Evolutionary conservation across 768 basidiomycete genomes (phyloP), one percentile per base, ranked within the genome.

Genomic region (Naganishia vaughanmartiniae): DNA sequence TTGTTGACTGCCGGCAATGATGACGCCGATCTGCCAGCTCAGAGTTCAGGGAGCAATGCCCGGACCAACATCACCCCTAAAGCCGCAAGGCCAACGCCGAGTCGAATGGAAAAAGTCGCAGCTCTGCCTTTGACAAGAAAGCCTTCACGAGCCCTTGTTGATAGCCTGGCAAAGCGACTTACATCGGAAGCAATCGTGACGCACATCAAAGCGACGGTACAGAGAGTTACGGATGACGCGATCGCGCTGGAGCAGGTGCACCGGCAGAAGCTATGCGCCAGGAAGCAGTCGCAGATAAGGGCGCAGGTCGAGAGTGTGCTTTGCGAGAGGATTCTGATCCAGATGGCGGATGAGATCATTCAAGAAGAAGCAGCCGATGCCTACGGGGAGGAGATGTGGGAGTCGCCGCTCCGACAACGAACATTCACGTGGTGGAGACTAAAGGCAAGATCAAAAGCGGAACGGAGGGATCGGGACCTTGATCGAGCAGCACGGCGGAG

Each of bases 311-410:
- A 63, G 30, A 17, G n/a, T 12, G 6, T 42, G 17, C 39, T 63
- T 5, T 63, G 24, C 19, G 24, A 45, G 15, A 26, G 36, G 12
- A n/a, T 45, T 3, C 24, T 63, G 21, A 42, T 24, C 15, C 36
- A 28, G 26, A 24, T 63, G 36, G 24, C 39, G 21, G 60, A 46
- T 4, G 60, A 36, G 60, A 45, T 63, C 39, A 42, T 45, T 15
- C 60, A 42, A 63, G 60, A 39, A 21, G 60, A 63, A 45, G 60
- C 39, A 42, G 60, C 60, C 7, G 60, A 63, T 26, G 60, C 60
- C 3, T 63, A 63, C 21, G 60, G 39, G 26, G 60, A 63, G 28
- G 60, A 63, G 60, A 45, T 63, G 60, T 63, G 60, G 60, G 60
- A 63, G 26, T 42, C 11, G 15, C 60, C 60, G 17, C 42, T 63